Evolutionary conservation across 129 eudicot genomes (phyloP), one percentile per base, ranked within the genome.

Genomic region (Flaveria trinervia): DNA sequence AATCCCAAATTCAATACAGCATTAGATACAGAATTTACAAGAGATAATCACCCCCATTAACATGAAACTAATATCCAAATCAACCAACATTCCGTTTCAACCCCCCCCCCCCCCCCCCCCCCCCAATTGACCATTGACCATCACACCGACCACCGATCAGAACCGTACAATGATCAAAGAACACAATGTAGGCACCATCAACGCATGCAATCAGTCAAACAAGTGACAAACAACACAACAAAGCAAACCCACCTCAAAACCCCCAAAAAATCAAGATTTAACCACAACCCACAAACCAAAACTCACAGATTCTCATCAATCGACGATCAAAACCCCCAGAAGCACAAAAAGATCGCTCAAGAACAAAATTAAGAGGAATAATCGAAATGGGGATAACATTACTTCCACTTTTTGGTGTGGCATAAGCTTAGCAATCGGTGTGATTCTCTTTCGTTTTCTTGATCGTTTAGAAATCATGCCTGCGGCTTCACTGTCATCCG

Each of bases 171-270:
- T 9, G 23, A 80, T 48, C 55, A 55, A 77, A 57, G 11, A 68
- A 15, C 57, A 54, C 74, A 80, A 80, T 80, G 83, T 46, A 54
- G 79, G 52, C 51, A 18, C 57, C 65, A 30, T 73, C 62, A 73
- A 65, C 69, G 15, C 79, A 80, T 80, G 83, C 83, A 80, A 65
- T 65, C 48, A 73, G 70, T 66, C 75, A 80, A 80, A 60, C 72
- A 80, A 61, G 52, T 45, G 71, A 62, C 61, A 6, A 50, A 66
- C 43, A 55, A 18, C 5, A 66, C 48, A 80, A 13, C 22, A 26
- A 76, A 9, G 16, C 74, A 77, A 52, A 56, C n/a, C 65, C 26
- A 44, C 25, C 73, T 62, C 17, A 71, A 79, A 64, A 30, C 79
- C 75, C 64, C 28, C 25, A 55, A 28, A 67, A 54, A 66, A 55